Evolutionary conservation across 768 basidiomycete genomes (phyloP).

Genomic region (Lactarius indigo): DNA sequence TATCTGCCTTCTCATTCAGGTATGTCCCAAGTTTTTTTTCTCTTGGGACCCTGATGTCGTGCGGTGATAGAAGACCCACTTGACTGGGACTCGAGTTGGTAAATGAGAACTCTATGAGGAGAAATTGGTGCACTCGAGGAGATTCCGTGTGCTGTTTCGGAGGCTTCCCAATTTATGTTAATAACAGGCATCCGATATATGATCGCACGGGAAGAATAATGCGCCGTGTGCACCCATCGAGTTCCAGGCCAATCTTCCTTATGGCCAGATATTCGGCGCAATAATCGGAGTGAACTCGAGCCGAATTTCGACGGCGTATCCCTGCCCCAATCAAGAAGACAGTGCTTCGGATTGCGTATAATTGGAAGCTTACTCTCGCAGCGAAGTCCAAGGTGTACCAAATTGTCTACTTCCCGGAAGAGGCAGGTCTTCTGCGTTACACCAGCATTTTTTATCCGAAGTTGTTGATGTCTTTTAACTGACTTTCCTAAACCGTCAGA

Average conservation of each 20-base stretch:
- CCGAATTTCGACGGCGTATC: conserved; percentile 16
- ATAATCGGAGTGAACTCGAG: conserved; percentile 7
- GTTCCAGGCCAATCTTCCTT: not conserved
- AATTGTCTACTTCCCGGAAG: not conserved
- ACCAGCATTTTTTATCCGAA: not conserved
- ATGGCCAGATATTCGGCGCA: not conserved
- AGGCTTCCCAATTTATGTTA: conserved; percentile 11
- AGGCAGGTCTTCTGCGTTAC: conserved; percentile 5
- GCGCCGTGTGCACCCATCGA: not conserved
- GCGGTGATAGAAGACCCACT: conserved; percentile 21
- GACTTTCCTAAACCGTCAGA: not conserved
- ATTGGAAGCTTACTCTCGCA: conserved; percentile 4
- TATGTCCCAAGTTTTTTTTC: not conserved
- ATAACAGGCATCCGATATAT: not conserved
- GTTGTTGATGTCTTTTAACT: not conserved
- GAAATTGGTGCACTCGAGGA: conserved; percentile 1
- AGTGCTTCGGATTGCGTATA: conserved; percentile 6
- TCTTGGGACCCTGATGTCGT: not conserved
- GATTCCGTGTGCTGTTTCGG: conserved; percentile 13
- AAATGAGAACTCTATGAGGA: conserved; percentile 4
- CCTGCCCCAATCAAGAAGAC: not conserved
- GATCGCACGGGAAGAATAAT: not conserved
- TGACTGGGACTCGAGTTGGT: not conserved
- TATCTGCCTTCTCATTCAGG: conserved; percentile 8
- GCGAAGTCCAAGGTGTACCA: not conserved